Conservation (phyloP, 2,329 filamentous ascomycete genomes). For the Trichoderma brevicompactum region DNA sequence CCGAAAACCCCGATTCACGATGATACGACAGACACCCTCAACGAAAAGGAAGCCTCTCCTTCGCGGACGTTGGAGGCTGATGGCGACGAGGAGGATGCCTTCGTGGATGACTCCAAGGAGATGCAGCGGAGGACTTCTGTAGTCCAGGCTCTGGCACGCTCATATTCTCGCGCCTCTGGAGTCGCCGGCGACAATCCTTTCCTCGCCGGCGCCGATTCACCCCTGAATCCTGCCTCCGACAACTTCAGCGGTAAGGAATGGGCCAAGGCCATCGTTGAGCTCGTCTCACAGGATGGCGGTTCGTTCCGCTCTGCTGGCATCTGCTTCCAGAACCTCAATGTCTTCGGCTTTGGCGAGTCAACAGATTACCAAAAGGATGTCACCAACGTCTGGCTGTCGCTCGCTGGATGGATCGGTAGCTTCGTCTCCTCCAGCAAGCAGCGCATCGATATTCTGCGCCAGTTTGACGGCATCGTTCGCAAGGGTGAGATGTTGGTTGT, state of each 20-base stretch:
- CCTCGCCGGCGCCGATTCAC: conserved; percentile 52
- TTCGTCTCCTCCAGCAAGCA: conserved; percentile 57
- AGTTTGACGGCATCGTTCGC: conserved; percentile 70
- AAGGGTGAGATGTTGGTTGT: conserved; percentile 78
- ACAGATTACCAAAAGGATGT: conserved; percentile 75
- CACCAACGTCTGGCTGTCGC: conserved; percentile 62
- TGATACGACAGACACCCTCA: conserved; percentile 43
- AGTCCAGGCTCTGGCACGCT: conserved; percentile 60
- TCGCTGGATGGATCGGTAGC: conserved; percentile 49
- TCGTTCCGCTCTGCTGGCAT: conserved; percentile 66
- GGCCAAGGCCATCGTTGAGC: conserved; percentile 62
- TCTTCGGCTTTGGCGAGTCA: conserved; percentile 67
- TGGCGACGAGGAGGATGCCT: conserved; percentile 39
- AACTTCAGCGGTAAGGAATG: conserved; percentile 62
- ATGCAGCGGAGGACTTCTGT: conserved; percentile 56
- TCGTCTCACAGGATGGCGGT: conserved; percentile 57
- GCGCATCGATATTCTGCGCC: conserved; percentile 69
- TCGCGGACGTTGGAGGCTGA: conserved; percentile 33
- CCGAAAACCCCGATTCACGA: conserved; percentile 36
- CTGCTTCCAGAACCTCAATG: conserved; percentile 68
- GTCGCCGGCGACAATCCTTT: conserved; percentile 55
- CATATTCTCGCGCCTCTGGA: conserved; percentile 56
- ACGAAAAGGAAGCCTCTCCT: conserved; percentile 44
- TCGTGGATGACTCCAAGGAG: conserved; percentile 42
- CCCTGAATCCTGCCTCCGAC: conserved; percentile 56